Evolutionary conservation across 83 land plant genomes (phyloP), one percentile per base, ranked within the genome.

Genomic region (Larix sibirica): DNA sequence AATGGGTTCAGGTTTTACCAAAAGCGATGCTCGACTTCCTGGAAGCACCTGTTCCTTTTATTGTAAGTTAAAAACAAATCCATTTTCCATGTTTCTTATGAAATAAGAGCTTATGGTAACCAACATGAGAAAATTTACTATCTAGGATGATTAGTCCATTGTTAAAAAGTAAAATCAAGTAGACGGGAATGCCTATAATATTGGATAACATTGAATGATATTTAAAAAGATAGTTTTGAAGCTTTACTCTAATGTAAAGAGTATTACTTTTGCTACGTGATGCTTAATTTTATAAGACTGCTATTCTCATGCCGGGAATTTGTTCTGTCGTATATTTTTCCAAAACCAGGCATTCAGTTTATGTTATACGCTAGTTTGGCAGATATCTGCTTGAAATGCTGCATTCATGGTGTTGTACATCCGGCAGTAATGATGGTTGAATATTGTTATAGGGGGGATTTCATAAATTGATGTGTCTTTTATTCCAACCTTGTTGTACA

Each of bases 21-120:
- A 86, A 82, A 78, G 91, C 86, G 83, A 97, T 97, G 98, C 87
- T 92, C 13, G 99, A 96, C 85, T 94, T 97, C 82, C 95, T 97
- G 84, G 99, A 97, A 82, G 99, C 99, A 24, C 99, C 99, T 1
- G 99, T 97, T 78, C 99, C 99, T 4, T 97, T 84, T 81, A 89
- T 97, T 87, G 99, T 97, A 86, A 91, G 99, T 89, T 36, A 44
- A 9, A 8, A 33, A 5, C n/a, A 36, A 56, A 4, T 58, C 14
- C 14, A 23, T 64, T 64, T 61, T 28, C 31, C 38, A 42, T 63
- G 54, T 38, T 40, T 64, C 1, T n/a, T 21, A 9, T 65, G n/a
- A 65, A 40, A 6, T 64, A 64, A 20, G 23, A 65, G 18, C 16
- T 64, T 31, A 44, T 79, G 65, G 14, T 23, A 58, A 2, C 4